Percentiles rank a stretch among this genome's conserved stretches.
These are phyloP conservation scores for Ophiostoma australiae DNA, from an alignment of 2,329 filamentous ascomycete genomes.

Conservation along the genomic window DNA sequence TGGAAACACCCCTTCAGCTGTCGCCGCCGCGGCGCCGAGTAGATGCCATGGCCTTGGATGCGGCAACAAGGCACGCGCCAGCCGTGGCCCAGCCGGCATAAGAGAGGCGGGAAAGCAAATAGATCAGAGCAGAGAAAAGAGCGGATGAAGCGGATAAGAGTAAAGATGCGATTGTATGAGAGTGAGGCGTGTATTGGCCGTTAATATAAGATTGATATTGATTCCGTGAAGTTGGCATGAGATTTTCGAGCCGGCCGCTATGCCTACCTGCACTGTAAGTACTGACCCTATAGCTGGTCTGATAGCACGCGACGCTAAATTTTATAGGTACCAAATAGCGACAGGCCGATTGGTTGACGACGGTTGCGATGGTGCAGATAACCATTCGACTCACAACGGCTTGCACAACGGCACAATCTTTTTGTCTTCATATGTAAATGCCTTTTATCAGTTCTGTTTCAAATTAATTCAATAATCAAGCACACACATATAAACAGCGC, in stretches of 20 bases:
- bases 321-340: slow-evolving; percentile 5
- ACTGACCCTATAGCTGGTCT: not conserved
- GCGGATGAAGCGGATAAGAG: not conserved
- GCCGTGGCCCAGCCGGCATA: slow-evolving; percentile 20
- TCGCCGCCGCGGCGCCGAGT: not conserved
- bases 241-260: not conserved
- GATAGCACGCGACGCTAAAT: slow-evolving; percentile 8
- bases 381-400: not conserved
- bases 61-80: slow-evolving; percentile 18
- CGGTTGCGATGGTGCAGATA: not conserved
- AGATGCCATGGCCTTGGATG: not conserved
- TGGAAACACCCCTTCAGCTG: not conserved
- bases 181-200: not conserved
- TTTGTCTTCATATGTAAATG: not conserved
- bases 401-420: not conserved
- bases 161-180: not conserved
- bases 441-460: not conserved
- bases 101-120: not conserved
- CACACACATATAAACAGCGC: not conserved
- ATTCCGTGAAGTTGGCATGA: not conserved
- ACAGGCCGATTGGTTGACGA: not conserved
- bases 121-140: not conserved
- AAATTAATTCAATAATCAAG: not conserved
- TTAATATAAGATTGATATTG: not conserved
- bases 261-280: slow-evolving; percentile 7